phyloP scores from a whole-genome alignment of 306 rosid genomes.

The Cyclanthera cordifolia region DNA sequence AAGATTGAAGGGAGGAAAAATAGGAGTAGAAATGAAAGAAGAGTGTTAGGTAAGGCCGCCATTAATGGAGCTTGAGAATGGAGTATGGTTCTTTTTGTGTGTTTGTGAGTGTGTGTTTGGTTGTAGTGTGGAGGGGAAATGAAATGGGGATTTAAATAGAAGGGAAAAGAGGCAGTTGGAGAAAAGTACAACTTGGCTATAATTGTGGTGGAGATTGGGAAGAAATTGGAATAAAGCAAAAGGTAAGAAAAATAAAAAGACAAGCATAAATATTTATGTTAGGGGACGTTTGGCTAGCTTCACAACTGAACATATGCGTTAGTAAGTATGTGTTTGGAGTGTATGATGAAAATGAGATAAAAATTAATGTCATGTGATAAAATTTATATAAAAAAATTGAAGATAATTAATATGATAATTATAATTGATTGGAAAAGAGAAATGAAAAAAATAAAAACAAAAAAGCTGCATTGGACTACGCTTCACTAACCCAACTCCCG shows the following conservation, averaged over 20 bases:
- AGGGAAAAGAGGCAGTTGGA: neutral
- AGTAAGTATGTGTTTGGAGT: too few relatives aligned
- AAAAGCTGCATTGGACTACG: too few relatives aligned
- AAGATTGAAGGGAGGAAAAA: slow-evolving; percentile 14
- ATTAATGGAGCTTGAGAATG: neutral
- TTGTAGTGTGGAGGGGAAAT: neutral
- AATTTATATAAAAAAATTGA: too few relatives aligned
- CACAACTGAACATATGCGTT: too few relatives aligned
- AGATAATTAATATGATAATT: too few relatives aligned
- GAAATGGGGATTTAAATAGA: slow-evolving; percentile 10
- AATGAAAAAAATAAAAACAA: too few relatives aligned
- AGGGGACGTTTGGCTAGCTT: too few relatives aligned
- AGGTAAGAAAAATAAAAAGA: too few relatives aligned
- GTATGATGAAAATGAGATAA: too few relatives aligned
- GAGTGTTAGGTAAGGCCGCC: slow-evolving; percentile 4
- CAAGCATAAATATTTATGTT: neutral
- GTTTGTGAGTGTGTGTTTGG: neutral
- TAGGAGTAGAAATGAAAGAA: slow-evolving; percentile 19
- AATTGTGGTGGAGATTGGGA: slow-evolving; percentile 2
- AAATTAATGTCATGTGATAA: too few relatives aligned
- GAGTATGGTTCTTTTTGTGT: neutral
- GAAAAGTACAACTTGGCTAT: slow-evolving; percentile 1
- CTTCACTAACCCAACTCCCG: too few relatives aligned
- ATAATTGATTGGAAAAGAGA: too few relatives aligned
- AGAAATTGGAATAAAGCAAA: neutral